Percentiles rank a stretch among this genome's conserved stretches.
Evolutionary conservation across 495 filamentous ascomycete genomes (phyloP).

Genomic region (Cercophora scortea): DNA sequence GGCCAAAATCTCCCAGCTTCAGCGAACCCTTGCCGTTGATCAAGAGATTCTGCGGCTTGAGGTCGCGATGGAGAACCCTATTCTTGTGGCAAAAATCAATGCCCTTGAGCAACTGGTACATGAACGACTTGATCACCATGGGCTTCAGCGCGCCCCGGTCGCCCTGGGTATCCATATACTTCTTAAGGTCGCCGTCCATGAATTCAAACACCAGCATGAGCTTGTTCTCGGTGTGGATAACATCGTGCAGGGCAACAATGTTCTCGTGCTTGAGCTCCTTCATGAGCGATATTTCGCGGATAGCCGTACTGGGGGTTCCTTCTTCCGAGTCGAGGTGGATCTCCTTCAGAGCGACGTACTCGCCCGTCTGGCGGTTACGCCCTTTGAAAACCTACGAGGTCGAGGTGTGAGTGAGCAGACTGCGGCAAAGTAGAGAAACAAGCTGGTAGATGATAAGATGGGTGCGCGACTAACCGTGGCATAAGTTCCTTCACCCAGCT

Average conservation of each 20-base stretch:
- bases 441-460: neutral
- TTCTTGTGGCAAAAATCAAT: constrained; percentile 98
- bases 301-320: constrained; percentile 95
- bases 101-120: constrained; percentile 88
- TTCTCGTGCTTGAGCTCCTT: constrained; percentile 98
- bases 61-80: constrained; percentile 87
- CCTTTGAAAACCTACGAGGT: constrained; percentile 99
- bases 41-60: constrained; percentile 91
- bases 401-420: neutral
- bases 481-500: constrained; percentile 98
- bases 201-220: constrained; percentile 98
- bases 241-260: constrained; percentile 95
- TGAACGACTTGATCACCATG: constrained; percentile 89
- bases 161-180: constrained; percentile 92
- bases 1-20: constrained; percentile 91
- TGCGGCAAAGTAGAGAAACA: neutral
- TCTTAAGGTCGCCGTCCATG: constrained; percentile 98
- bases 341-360: constrained; percentile 95
- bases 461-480: constrained; percentile 65
- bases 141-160: constrained; percentile 78
- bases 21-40: constrained; percentile 88
- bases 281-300: constrained; percentile 97
- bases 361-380: constrained; percentile 89
- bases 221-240: constrained; percentile 99
- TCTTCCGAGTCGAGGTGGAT: constrained; percentile 99